Percentiles rank a stretch among this genome's conserved stretches.
Conservation (phyloP, 1,139 yeast genomes). For the Diutina sp. region DNA sequence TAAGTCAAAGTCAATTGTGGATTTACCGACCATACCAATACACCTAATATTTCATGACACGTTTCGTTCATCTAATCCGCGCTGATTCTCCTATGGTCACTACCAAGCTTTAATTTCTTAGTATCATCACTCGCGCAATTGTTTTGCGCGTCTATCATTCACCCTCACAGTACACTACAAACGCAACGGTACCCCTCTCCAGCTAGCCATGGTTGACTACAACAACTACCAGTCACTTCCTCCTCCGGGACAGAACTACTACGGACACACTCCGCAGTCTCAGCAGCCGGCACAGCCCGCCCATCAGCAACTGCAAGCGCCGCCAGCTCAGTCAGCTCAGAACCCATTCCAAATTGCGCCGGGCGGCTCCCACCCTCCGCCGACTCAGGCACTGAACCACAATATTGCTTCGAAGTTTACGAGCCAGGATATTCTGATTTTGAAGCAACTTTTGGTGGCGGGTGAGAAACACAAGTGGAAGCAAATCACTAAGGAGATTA, state of each 20-base stretch:
- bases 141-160: neutral
- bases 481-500: conserved; percentile 32
- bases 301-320: neutral
- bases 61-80: too few species aligned
- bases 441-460: conserved; percentile 24
- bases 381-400: neutral
- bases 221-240: neutral
- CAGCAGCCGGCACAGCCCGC: conserved; percentile 1
- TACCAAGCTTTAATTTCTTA: too few species aligned
- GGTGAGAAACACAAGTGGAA: conserved; percentile 38
- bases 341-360: neutral
- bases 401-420: conserved; percentile 14
- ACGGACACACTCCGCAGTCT: conserved; percentile 1
- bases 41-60: too few species aligned
- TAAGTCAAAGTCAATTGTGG: too few species aligned
- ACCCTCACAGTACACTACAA: neutral
- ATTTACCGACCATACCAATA: too few species aligned
- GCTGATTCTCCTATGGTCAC: too few species aligned
- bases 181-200: neutral
- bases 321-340: conserved; percentile 1
- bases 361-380: neutral
- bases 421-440: conserved; percentile 24
- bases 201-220: neutral
- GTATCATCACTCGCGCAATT: neutral
- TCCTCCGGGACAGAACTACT: neutral